Evolutionary conservation across 345 rosid species (phyloP).

Genomic region (Gynandropsis gynandra): DNA sequence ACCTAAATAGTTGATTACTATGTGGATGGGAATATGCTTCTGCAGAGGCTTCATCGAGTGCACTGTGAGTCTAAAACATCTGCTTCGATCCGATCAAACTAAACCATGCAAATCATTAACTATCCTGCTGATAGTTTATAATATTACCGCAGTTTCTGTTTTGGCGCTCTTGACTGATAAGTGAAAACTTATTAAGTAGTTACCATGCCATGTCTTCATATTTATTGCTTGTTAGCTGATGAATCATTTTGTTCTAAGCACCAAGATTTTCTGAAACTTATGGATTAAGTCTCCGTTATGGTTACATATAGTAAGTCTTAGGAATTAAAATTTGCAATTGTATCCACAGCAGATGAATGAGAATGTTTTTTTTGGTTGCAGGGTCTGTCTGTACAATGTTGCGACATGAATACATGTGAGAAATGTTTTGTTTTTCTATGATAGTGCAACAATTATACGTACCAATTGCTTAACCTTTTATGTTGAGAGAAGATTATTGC

Average conservation of each 20-base stretch:
- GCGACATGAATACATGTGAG: no score
- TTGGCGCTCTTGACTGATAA: no score
- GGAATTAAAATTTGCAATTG: background rate
- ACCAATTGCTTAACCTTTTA: conserved; percentile 8
- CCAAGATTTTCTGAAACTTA: conserved; percentile 3
- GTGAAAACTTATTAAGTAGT: no score
- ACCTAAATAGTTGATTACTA: conserved; percentile 47
- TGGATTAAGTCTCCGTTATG: background rate
- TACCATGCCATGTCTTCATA: no score
- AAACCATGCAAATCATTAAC: background rate
- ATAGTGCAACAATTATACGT: conserved; percentile 5
- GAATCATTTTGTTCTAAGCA: background rate
- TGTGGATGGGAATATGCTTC: conserved; percentile 48
- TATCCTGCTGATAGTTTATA: no score
- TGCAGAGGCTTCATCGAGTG: conserved; percentile 27
- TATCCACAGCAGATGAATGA: conserved; percentile 10
- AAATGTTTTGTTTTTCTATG: background rate
- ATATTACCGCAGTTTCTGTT: no score
- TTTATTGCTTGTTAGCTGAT: background rate
- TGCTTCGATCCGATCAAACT: conserved; percentile 16
- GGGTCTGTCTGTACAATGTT: conserved; percentile 1
- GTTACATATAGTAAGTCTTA: no score
- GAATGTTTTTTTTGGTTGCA: no score
- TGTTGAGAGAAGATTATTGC: conserved; percentile 10
- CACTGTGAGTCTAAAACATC: conserved; percentile 24